These are phyloP conservation scores for Ophiostoma sp. DNA, from an alignment of 2,329 filamentous ascomycete species.

Conservation along the genomic window DNA sequence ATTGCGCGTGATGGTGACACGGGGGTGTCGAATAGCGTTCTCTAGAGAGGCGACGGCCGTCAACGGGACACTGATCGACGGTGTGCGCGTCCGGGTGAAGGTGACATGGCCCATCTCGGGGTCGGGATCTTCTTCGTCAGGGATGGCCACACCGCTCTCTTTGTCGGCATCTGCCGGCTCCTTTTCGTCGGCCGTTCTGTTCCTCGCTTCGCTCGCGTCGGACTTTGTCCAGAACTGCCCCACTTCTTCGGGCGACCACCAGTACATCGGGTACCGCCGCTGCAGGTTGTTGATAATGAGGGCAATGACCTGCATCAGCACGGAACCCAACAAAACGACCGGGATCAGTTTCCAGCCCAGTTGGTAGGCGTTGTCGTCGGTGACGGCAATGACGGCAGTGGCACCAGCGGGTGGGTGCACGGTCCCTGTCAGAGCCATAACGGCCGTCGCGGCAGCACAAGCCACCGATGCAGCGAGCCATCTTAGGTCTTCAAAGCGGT, in stretches of 20 bases:
- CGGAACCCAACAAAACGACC: slow-evolving; percentile 59
- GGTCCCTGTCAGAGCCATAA: slow-evolving; percentile 71
- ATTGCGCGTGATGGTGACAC: slow-evolving; percentile 16
- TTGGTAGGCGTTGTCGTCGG: slow-evolving; percentile 52
- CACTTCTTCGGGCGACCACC: slow-evolving; percentile 60
- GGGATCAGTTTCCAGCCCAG: slow-evolving; percentile 71
- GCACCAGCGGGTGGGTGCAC: slow-evolving; percentile 74
- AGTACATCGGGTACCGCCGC: slow-evolving; percentile 66
- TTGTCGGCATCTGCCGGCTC: not conserved
- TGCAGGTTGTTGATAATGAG: slow-evolving; percentile 70
- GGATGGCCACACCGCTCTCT: not conserved
- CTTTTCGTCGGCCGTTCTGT: slow-evolving; percentile 8
- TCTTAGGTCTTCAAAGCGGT: slow-evolving; percentile 51
- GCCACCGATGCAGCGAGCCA: slow-evolving; percentile 67
- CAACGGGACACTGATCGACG: not conserved
- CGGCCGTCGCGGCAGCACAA: slow-evolving; percentile 61
- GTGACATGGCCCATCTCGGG: slow-evolving; percentile 6
- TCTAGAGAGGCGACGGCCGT: not conserved
- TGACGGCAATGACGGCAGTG: slow-evolving; percentile 68
- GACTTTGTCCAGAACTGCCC: slow-evolving; percentile 30
- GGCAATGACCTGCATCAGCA: slow-evolving; percentile 62
- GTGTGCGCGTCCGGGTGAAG: not conserved
- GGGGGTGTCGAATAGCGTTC: not conserved
- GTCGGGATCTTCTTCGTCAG: not conserved
- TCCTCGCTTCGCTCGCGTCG: not conserved